Evolutionary conservation across 192 early-diverging fungal genomes (phyloP).

Genomic region (Spizellomyces punctatus): DNA sequence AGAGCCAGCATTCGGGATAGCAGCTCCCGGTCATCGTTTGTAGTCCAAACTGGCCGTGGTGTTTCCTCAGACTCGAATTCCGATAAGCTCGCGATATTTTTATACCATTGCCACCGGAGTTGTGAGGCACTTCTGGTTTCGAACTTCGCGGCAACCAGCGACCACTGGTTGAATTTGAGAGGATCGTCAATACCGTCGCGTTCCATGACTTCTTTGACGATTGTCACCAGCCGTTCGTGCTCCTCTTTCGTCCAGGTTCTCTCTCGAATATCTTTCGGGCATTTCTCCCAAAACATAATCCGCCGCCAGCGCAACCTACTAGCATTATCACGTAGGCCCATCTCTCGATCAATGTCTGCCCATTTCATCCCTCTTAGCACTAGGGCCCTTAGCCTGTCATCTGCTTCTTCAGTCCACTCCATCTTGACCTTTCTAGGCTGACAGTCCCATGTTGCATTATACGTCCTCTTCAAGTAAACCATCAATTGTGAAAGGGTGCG

Average conservation of each 20-base stretch:
- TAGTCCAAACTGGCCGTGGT: conserved; percentile 1
- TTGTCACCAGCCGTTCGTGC: neutral
- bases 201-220: conserved; percentile 6
- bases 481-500: conserved; percentile 11
- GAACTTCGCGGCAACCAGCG: neutral
- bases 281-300: neutral
- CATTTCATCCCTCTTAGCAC: conserved; percentile 9
- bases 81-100: neutral
- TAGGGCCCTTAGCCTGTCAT: conserved; percentile 9
- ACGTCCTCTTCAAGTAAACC: conserved; percentile 16
- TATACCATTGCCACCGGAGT: neutral
- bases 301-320: neutral
- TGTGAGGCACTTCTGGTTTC: neutral
- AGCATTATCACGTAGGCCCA: conserved; percentile 4
- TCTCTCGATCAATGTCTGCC: conserved; percentile 16
- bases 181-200: neutral
- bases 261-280: neutral
- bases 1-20: conserved; percentile 6
- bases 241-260: conserved; percentile 1
- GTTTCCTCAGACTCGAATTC: neutral
- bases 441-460: neutral
- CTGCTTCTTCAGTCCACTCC: conserved; percentile 16
- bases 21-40: conserved; percentile 6
- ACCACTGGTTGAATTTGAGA: neutral
- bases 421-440: neutral